Percentiles rank a stretch among this genome's conserved stretches.
Conservation (phyloP, 805 yeast genomes). For the Yarrowia sp. region DNA sequence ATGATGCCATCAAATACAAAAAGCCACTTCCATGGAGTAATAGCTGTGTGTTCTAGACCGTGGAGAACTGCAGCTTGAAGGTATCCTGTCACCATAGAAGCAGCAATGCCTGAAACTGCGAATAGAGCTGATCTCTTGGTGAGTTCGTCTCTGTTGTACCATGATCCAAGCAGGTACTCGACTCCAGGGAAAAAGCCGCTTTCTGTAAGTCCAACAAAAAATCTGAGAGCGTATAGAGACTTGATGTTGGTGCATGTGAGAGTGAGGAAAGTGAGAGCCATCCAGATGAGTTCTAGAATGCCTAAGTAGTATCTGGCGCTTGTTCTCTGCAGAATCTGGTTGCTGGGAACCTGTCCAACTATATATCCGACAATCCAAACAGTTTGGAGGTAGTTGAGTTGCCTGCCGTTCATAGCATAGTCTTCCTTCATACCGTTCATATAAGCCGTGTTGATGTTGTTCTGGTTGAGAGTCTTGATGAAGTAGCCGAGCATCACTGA, state of each 20-base stretch:
- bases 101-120: slow-evolving; percentile 8
- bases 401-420: slow-evolving; percentile 53
- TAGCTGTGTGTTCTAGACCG: slow-evolving; percentile 2
- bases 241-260: slow-evolving; percentile 49
- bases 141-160: slow-evolving; percentile 52
- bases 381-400: slow-evolving; percentile 55
- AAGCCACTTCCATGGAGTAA: slow-evolving; percentile 9
- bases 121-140: slow-evolving; percentile 9
- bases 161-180: slow-evolving; percentile 46
- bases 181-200: slow-evolving; percentile 57
- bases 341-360: slow-evolving; percentile 45
- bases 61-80: slow-evolving; percentile 1
- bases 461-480: slow-evolving; percentile 55
- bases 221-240: slow-evolving; percentile 50
- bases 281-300: slow-evolving; percentile 49
- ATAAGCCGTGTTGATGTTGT: slow-evolving; percentile 56
- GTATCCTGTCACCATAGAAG: slow-evolving; percentile 5
- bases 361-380: slow-evolving; percentile 42
- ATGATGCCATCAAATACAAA: slow-evolving; percentile 23
- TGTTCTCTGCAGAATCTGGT: slow-evolving; percentile 46
- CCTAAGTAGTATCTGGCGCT: slow-evolving; percentile 52
- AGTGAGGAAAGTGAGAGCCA: slow-evolving; percentile 49
- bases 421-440: slow-evolving; percentile 58
- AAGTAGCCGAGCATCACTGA: slow-evolving; percentile 58
- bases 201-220: slow-evolving; percentile 54